Conservation (phyloP, 805 yeast species). For the Torulaspora franciscae region DNA sequence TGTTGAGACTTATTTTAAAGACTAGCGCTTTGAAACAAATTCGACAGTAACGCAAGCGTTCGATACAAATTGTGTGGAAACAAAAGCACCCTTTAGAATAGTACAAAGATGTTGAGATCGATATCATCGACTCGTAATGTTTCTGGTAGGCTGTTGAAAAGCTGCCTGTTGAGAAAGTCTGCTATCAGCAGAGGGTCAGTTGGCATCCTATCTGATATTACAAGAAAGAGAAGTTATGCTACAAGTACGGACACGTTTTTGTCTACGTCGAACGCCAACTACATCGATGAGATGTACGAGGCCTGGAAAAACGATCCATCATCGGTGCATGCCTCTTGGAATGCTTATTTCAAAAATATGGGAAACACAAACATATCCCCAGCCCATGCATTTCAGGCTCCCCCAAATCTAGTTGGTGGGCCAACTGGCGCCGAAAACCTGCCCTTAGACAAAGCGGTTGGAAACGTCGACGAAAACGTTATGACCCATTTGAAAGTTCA, state of each 20-base stretch:
- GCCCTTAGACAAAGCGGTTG: conserved; percentile 38
- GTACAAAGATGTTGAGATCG: conserved; percentile 14
- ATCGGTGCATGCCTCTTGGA: conserved; percentile 95
- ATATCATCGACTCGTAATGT: conserved; percentile 14
- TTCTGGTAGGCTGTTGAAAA: conserved; percentile 12
- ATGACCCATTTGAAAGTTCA: conserved; percentile 90
- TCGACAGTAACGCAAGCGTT: background rate
- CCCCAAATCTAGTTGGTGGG: conserved; percentile 82
- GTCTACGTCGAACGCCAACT: conserved; percentile 78
- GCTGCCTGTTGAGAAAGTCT: conserved; percentile 9
- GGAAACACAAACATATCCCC: conserved; percentile 66
- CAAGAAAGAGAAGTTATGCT: conserved; percentile 14
- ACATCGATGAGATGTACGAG: conserved; percentile 95
- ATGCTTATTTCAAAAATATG: conserved; percentile 90
- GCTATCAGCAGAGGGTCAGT: conserved; percentile 1
- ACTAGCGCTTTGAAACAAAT: too few species aligned
- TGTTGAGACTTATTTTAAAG: background rate
- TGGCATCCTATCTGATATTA: background rate
- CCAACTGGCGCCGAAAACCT: conserved; percentile 68
- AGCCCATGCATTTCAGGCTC: conserved; percentile 76
- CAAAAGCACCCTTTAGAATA: background rate
- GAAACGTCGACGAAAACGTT: conserved; percentile 59
- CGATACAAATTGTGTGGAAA: background rate
- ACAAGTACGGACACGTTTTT: conserved; percentile 61
- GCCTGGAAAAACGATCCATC: conserved; percentile 90